Percentiles rank a stretch among this genome's conserved stretches.
Evolutionary conservation across 106 monocot genomes (phyloP).

Genomic region (Dioscorea zingiberensis): DNA sequence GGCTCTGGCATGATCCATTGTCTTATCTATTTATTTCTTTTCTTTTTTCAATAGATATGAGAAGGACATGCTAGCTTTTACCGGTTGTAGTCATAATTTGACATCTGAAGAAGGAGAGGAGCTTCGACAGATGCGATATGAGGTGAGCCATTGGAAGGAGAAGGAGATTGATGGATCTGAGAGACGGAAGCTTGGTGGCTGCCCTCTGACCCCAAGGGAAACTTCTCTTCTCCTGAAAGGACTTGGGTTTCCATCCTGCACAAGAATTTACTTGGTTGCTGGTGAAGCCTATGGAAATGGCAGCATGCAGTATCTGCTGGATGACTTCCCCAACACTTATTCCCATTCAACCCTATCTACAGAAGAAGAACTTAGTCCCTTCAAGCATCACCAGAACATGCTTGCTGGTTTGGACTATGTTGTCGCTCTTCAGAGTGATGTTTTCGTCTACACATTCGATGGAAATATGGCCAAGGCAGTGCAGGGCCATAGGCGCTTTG

Average conservation of each 20-base stretch:
- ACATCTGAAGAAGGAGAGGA: slow-evolving; percentile 72
- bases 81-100: slow-evolving; percentile 83
- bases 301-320: slow-evolving; percentile 64
- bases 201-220: slow-evolving; percentile 90
- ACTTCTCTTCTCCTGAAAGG: slow-evolving; percentile 89
- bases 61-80: slow-evolving; percentile 96
- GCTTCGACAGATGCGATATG: slow-evolving; percentile 79
- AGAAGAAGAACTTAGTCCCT: slow-evolving; percentile 64
- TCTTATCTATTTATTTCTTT: not conserved
- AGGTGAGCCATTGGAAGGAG: slow-evolving; percentile 93
- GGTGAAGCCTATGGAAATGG: slow-evolving; percentile 90
- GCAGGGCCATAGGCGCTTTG: slow-evolving; percentile 90
- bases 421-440: slow-evolving; percentile 89
- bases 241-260: slow-evolving; percentile 71
- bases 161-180: slow-evolving; percentile 87
- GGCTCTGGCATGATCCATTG: no score
- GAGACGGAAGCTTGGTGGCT: slow-evolving; percentile 62
- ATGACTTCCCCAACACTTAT: slow-evolving; percentile 75
- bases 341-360: slow-evolving; percentile 65
- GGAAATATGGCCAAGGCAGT: slow-evolving; percentile 99
- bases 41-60: slow-evolving; percentile 62
- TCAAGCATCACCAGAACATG: slow-evolving; percentile 84
- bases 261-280: slow-evolving; percentile 89
- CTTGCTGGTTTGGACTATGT: slow-evolving; percentile 97
- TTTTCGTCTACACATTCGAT: slow-evolving; percentile 90